Conservation (phyloP, 2,329 filamentous ascomycete species). For the Alternaria viburni region DNA sequence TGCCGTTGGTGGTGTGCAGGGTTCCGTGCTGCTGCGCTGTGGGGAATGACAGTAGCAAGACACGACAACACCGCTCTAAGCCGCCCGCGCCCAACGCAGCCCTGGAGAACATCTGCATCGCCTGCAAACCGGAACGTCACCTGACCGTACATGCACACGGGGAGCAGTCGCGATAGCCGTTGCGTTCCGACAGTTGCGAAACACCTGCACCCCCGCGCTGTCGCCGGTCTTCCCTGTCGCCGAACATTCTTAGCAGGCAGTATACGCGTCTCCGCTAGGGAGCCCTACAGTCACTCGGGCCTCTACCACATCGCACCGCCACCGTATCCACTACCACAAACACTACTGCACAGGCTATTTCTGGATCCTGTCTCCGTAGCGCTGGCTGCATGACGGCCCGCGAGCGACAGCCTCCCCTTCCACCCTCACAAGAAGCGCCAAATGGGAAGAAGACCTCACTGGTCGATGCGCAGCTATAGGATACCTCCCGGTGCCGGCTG, state of each 20-base stretch:
- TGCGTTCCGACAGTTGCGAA: slow-evolving; percentile 22
- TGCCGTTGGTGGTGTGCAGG: slow-evolving; percentile 16
- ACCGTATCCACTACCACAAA: neutral
- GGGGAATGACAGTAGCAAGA: slow-evolving; percentile 10
- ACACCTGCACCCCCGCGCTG: slow-evolving; percentile 33
- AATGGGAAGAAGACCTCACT: slow-evolving; percentile 37
- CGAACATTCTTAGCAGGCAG: slow-evolving; percentile 38
- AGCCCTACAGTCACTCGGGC: slow-evolving; percentile 11
- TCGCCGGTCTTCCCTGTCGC: slow-evolving; percentile 23
- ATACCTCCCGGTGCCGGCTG: slow-evolving; percentile 43
- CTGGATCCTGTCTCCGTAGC: neutral
- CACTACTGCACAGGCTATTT: slow-evolving; percentile 10
- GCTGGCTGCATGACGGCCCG: slow-evolving; percentile 27
- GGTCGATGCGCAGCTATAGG: slow-evolving; percentile 44
- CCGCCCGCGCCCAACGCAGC: slow-evolving; percentile 1
- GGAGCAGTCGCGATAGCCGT: neutral
- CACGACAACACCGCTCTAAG: slow-evolving; percentile 12
- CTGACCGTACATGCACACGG: neutral
- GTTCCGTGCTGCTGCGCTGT: slow-evolving; percentile 3
- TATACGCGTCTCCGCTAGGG: slow-evolving; percentile 28
- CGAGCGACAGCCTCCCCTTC: slow-evolving; percentile 16
- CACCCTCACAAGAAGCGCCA: slow-evolving; percentile 28
- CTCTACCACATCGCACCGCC: neutral
- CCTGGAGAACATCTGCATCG: neutral
- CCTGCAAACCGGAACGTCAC: neutral